Conservation (phyloP, 73 alveolate genomes). For the Loxodes magnus region DNA sequence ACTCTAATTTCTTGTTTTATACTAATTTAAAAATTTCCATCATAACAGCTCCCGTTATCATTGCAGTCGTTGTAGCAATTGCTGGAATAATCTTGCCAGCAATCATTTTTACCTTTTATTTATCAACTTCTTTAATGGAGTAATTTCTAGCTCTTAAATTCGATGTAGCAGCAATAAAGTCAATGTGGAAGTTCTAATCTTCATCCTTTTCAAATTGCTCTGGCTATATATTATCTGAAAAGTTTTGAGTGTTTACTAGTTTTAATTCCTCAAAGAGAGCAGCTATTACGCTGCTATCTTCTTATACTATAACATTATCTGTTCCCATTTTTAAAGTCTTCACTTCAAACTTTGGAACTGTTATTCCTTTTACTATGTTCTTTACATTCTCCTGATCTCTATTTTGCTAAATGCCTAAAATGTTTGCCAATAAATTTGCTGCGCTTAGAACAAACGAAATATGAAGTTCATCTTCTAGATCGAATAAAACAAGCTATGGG, state of each 20-base stretch:
- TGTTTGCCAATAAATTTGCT: constrained; percentile 73
- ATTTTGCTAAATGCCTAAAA: constrained; percentile 43
- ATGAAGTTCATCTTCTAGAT: constrained; percentile 54
- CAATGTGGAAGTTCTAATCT: constrained; percentile 71
- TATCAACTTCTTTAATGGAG: constrained; percentile 54
- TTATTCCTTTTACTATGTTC: no score
- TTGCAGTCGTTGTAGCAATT: constrained; percentile 89
- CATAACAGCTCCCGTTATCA: constrained; percentile 66
- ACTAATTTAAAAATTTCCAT: constrained; percentile 40
- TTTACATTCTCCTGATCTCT: constrained; percentile 35
- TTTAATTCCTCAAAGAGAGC: constrained; percentile 38
- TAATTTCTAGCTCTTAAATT: constrained; percentile 85
- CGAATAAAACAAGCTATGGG: constrained; percentile 69
- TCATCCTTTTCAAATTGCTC: constrained; percentile 85
- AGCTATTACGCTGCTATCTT: constrained; percentile 49
- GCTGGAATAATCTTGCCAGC: constrained; percentile 96
- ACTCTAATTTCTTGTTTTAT: constrained; percentile 19
- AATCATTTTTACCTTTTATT: constrained; percentile 59
- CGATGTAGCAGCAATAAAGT: constrained; percentile 76
- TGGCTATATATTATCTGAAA: constrained; percentile 42
- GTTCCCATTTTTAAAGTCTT: no score
- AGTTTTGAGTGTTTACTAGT: constrained; percentile 33
- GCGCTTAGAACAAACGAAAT: constrained; percentile 56
- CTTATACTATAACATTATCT: no score
- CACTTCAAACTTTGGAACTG: constrained; percentile 39